Base-by-base conservation (phyloP, 495 filamentous ascomycete genomes). In the Staphylotrichum longicolle region DNA sequence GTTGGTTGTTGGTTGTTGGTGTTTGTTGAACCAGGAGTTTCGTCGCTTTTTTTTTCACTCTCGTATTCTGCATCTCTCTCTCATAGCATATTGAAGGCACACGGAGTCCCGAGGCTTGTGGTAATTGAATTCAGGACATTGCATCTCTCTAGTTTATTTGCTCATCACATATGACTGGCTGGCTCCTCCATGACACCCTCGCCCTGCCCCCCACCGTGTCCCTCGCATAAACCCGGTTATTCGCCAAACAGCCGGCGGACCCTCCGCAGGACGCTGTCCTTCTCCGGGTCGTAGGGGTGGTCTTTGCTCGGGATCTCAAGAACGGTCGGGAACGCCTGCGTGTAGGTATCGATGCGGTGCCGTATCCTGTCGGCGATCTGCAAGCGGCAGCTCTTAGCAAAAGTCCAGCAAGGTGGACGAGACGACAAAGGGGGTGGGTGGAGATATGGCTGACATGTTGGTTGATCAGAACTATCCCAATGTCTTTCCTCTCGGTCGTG, bases 251-350 rank as follows among this genome's bases (percentile, higher is more conserved):
- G 73, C 64, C 92, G 86, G 68, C 89, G 83, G 57, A 98, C 95
- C 67, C 94, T 84, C 74, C 90, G 89, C 74, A 98, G 71, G 41
- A 99, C 94, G 72, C 92, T 98, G 75, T 99, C 94, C 80, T 99
- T 99, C 78, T 99, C 94, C 0, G 94, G 94, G 66, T 99, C 95
- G 68, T 98, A 99, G 7, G 94, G 94, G 69, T 99, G 94, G 72
- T 99, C 94, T 81, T 99, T 99, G 79, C 91, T 96, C 35, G 95
- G 95, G 59, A 98, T 98, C 77, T 99, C 95, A 61, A 99, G 86
- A 54, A 91, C 70, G 27, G 86, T 77, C 15, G 88, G 88, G 74
- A 91, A 91, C 4, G 89, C 89, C 27, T 86, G 83, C 8, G 85
- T 89, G 74, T 88, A 89, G 15, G 80, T 82, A 67, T 91, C 88